phyloP scores from a whole-genome alignment of 2,329 filamentous ascomycete species.

The Lasiodiplodia gonubiensis region DNA sequence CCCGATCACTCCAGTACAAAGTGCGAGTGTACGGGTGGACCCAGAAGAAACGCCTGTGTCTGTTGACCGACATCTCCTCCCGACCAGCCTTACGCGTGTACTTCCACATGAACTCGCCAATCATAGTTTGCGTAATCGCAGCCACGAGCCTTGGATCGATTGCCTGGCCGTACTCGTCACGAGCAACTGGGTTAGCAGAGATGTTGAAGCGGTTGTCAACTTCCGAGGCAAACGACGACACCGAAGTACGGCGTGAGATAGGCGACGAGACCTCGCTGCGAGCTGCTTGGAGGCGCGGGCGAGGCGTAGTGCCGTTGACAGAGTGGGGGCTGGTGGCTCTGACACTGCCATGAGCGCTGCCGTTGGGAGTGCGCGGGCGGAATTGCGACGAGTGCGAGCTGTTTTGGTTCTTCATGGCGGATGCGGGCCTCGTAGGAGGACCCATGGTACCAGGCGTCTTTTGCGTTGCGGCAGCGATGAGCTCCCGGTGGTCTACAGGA shows the following conservation, averaged over 20 bases:
- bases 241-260: constrained; percentile 75
- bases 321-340: constrained; percentile 51
- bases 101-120: constrained; percentile 98
- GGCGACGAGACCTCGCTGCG: constrained; percentile 57
- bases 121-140: constrained; percentile 99
- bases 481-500: constrained; percentile 80
- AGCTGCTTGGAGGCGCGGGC: constrained; percentile 51
- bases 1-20: constrained; percentile 92
- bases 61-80: constrained; percentile 83
- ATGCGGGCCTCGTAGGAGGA: constrained; percentile 82
- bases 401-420: constrained; percentile 62
- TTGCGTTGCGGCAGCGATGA: constrained; percentile 73
- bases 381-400: constrained; percentile 35
- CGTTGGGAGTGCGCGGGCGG: constrained; percentile 47
- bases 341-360: constrained; percentile 46
- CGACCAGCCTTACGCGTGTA: constrained; percentile 96
- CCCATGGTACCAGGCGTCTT: constrained; percentile 70
- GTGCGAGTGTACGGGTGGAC: constrained; percentile 97
- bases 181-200: constrained; percentile 42
- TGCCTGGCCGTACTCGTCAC: constrained; percentile 41
- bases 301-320: constrained; percentile 63
- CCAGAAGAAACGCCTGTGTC: constrained; percentile 98
- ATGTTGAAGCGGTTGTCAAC: constrained; percentile 90
- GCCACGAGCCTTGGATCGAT: constrained; percentile 99
- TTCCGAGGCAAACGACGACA: constrained; percentile 95